Evolutionary conservation across 371 early-diverging fungal genomes (phyloP).

Genomic region (Rhizopus delemar): DNA sequence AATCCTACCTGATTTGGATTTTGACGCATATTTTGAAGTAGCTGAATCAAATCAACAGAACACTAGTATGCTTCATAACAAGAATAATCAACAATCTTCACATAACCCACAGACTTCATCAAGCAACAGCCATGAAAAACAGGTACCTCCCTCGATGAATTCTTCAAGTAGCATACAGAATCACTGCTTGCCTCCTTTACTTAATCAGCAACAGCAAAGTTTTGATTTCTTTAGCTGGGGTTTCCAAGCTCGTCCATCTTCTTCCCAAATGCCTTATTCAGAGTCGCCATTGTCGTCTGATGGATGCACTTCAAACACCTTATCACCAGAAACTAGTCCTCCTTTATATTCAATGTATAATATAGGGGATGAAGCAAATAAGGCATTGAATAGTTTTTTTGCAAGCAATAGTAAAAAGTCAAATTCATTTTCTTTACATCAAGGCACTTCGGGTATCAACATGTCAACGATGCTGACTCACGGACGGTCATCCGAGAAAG

Average conservation of each 20-base stretch:
- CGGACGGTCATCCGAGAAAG: neutral
- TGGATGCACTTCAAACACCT: constrained; percentile 21
- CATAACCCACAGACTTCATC: neutral
- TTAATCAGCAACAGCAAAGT: constrained; percentile 13
- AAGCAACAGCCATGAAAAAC: neutral
- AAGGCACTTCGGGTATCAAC: constrained; percentile 22
- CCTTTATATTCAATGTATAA: constrained; percentile 5
- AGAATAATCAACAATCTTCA: constrained; percentile 7
- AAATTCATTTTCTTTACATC: constrained; percentile 1
- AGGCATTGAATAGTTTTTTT: constrained; percentile 19
- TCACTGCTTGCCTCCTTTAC: too few species aligned
- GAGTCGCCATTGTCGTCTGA: constrained; percentile 25
- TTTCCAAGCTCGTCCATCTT: constrained; percentile 3
- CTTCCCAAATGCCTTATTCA: neutral
- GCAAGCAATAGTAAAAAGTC: constrained; percentile 3
- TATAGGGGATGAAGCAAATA: constrained; percentile 17
- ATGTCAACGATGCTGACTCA: constrained; percentile 22
- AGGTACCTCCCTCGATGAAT: too few species aligned
- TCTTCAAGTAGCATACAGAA: too few species aligned
- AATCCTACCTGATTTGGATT: constrained; percentile 27
- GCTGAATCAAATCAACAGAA: constrained; percentile 22
- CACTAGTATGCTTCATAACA: constrained; percentile 15
- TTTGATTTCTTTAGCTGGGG: too few species aligned
- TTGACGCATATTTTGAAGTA: constrained; percentile 30
- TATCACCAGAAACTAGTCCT: constrained; percentile 17